A percentile compares a stretch with the other conserved stretches of the same genome.
Conservation (phyloP, 2,329 filamentous ascomycete genomes). For the Talaromyces sp. region DNA sequence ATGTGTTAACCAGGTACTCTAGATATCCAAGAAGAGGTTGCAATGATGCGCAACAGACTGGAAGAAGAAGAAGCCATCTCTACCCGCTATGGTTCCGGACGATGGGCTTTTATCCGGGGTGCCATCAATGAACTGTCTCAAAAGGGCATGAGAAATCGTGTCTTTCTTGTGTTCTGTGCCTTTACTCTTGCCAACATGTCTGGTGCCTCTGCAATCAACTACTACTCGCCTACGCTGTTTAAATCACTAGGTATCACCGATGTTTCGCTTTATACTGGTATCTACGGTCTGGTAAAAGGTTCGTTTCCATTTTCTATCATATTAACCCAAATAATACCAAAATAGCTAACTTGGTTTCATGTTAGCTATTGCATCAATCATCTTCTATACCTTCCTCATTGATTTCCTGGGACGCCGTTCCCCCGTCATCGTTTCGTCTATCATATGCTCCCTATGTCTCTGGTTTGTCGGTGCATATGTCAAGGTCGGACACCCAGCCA, state of each 20-base stretch:
- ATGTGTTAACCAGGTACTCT: neutral
- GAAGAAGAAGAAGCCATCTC: constrained; percentile 43
- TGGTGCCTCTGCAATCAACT: constrained; percentile 1
- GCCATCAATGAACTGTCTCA: constrained; percentile 16
- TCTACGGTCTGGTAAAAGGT: constrained; percentile 19
- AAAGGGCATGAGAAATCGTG: constrained; percentile 37
- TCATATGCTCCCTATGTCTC: constrained; percentile 16
- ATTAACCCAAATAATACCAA: neutral
- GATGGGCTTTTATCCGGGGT: constrained; percentile 20
- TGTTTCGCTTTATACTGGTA: constrained; percentile 17
- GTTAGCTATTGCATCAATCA: constrained; percentile 15
- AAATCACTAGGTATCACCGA: constrained; percentile 16
- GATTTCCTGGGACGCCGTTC: constrained; percentile 16
- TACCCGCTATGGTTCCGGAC: constrained; percentile 18
- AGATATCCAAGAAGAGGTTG: constrained; percentile 57
- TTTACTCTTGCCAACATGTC: neutral
- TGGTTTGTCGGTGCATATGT: constrained; percentile 19
- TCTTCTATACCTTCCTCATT: constrained; percentile 18
- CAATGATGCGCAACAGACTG: constrained; percentile 55
- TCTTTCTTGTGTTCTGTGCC: constrained; percentile 11
- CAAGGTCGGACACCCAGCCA: constrained; percentile 15
- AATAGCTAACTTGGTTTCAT: neutral
- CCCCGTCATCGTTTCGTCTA: constrained; percentile 17
- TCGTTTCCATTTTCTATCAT: neutral
- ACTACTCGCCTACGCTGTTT: constrained; percentile 16